Base-by-base conservation (phyloP, 805 yeast genomes). In the Komagataella pseudopastoris region DNA sequence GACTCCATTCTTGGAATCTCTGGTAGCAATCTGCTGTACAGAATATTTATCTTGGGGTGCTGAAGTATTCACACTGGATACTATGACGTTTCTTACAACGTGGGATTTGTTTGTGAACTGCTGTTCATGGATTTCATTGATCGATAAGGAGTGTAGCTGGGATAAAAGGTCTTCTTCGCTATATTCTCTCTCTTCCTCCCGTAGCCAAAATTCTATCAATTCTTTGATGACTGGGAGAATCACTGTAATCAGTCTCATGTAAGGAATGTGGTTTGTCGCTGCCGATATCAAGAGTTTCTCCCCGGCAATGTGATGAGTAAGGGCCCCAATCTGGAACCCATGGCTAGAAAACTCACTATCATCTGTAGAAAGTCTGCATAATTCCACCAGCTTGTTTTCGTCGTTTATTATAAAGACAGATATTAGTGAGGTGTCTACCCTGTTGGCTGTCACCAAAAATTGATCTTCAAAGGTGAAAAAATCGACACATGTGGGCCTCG, bases 261-360 rank as follows among this genome's bases (percentile, higher is more conserved):
- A 84, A 3, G 96, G 96, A 12, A 77, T 74, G 58, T 87, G 91
- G 1, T 89, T 81, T 0, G 96, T 88, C 0, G 81, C 88, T 6
- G 85, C 74, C 0, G 83, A 80, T 14, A 84, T 59, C 22, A 71
- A 55, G 6, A 30, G 39, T 0, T 70, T 68, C 1, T 57, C 55
- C 2, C 39, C 44, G 14, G n/a, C 23, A 23, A 48, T 45, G 1
- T 56, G 51, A 4, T 64, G 62, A 0, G 69, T 54, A 6, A 78
- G 64, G 7, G 66, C 57, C 71, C 77, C 71, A 12, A 86, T 83
- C 16, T 81, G 74, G 62, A 86, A 86, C 0, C 81, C 74, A 56
- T 78, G 75, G 18, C 78, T 74, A 6, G 83, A 73, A 56, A 84
- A 86, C 58, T 84, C 85, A 0, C 93, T 83, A 60, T 81, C 89